Evolutionary conservation across 2,329 filamentous ascomycete genomes (phyloP).

Genomic region (Xylaria digitata): DNA sequence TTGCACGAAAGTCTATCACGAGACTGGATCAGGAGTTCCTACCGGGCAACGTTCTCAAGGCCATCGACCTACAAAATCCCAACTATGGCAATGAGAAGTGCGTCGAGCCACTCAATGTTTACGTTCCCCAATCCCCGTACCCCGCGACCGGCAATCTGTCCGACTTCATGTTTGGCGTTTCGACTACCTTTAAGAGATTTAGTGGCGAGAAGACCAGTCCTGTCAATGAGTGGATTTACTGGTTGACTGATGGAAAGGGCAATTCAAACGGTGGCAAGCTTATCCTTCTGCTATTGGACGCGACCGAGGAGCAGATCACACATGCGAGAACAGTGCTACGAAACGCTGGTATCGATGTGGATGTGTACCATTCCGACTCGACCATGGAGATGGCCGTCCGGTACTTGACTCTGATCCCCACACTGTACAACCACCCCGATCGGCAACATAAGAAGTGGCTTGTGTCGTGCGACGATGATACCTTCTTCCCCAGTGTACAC

Average conservation of each 20-base stretch:
- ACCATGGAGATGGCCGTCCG: conserved; percentile 68
- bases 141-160: conserved; percentile 64
- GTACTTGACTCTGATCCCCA: conserved; percentile 66
- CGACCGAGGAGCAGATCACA: conserved; percentile 62
- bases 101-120: conserved; percentile 61
- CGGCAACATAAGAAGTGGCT: conserved; percentile 66
- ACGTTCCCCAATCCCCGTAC: conserved; percentile 62
- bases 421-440: conserved; percentile 64
- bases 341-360: conserved; percentile 65
- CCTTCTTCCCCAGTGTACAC: conserved; percentile 71
- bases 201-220: conserved; percentile 63
- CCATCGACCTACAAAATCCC: conserved; percentile 60
- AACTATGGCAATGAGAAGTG: conserved; percentile 58
- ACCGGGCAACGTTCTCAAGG: conserved; percentile 56
- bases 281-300: conserved; percentile 65
- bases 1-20: conserved; percentile 64
- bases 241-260: conserved; percentile 67
- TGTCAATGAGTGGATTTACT: conserved; percentile 69
- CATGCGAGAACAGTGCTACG: conserved; percentile 61
- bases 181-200: conserved; percentile 67
- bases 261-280: conserved; percentile 68
- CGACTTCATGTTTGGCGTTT: conserved; percentile 69
- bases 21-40: conserved; percentile 61
- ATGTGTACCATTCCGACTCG: conserved; percentile 66
- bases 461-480: conserved; percentile 73